Percentiles rank a stretch among this genome's conserved stretches.
phyloP scores from a whole-genome alignment of 2,329 filamentous ascomycete species.

The Daldinia sp. region DNA sequence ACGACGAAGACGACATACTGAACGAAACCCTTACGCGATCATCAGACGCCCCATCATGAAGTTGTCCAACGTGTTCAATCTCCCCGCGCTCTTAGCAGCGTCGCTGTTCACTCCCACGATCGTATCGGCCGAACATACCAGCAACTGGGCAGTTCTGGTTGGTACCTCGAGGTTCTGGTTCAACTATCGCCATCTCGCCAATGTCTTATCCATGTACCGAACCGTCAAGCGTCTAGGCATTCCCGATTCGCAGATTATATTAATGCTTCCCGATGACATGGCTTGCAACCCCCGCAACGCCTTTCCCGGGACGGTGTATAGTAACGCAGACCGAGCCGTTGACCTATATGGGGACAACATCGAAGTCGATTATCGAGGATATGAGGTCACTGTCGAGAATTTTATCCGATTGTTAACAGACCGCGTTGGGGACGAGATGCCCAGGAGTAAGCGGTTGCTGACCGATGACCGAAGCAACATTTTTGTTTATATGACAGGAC shows the following conservation, averaged over 20 bases:
- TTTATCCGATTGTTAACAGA: conserved; percentile 96
- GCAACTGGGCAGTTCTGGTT: conserved; percentile 99
- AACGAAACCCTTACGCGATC: background rate
- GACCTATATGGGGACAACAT: conserved; percentile 99
- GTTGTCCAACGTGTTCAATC: conserved; percentile 53
- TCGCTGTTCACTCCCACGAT: conserved; percentile 57
- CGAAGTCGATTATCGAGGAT: conserved; percentile 97
- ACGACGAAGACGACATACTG: background rate
- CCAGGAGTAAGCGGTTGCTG: conserved; percentile 88
- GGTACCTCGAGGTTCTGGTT: conserved; percentile 99
- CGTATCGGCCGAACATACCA: conserved; percentile 80
- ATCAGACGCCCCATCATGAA: conserved; percentile 55
- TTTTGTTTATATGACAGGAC: conserved; percentile 98
- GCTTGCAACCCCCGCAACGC: conserved; percentile 98
- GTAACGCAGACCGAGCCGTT: conserved; percentile 93
- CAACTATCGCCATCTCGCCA: conserved; percentile 98
- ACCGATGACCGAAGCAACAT: conserved; percentile 98
- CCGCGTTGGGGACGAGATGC: conserved; percentile 92
- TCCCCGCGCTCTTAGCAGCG: conserved; percentile 59
- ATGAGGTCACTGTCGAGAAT: conserved; percentile 98
- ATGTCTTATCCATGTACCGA: conserved; percentile 95
- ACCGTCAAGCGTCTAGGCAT: conserved; percentile 98
- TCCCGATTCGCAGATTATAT: conserved; percentile 97
- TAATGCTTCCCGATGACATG: conserved; percentile 99
- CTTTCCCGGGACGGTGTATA: conserved; percentile 97